Base-by-base conservation (phyloP, 805 yeast genomes). In the Saturnispora besseyi region DNA sequence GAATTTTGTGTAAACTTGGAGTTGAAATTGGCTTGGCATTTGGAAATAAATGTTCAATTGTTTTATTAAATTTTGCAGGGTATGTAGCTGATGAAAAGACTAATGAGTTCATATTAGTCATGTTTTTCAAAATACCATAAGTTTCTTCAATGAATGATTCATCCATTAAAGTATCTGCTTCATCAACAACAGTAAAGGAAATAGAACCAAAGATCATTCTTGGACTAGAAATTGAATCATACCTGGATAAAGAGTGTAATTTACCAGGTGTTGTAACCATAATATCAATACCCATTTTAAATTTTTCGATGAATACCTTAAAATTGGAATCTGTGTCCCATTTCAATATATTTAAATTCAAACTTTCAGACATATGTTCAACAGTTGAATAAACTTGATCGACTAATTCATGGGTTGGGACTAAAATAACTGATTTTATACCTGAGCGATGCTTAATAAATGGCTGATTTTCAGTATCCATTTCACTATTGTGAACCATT, bases 161-260 rank as follows among this genome's bases (percentile, higher is more conserved):
- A 62, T 90, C 96, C 80, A 90, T 75, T 50, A 91, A 68, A 0
- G 96, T 85, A 66, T 91, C 99, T 0, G 99, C 98, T 65, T 91
- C 99, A 62, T 91, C 99, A 12, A 86, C 77, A 2, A 87, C 91
- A 42, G 84, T 72, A 59, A 75, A 83, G 28, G 73, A 72, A 5
- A 83, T 79, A 12, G 69, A 62, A 43, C 64, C 64, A 52, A 78
- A 68, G 24, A 68, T 59, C 34, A 72, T 63, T 53, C 66, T 70
- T 4, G 68, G 63, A 47, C 60, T 57, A 7, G 59, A 57, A 29
- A 67, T 56, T 3, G 66, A 63, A 33, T 59, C 64, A 45, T 67
- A 66, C 44, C 51, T 57, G 2, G 65, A 60, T 42, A 68, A 50
- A 2, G 70, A 60, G 8, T 57, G 48, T 33, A 90, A 60, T 62